These are phyloP conservation scores for Adansonia gregorii DNA, from an alignment of 441 rosid genomes.

Conservation along the genomic window DNA sequence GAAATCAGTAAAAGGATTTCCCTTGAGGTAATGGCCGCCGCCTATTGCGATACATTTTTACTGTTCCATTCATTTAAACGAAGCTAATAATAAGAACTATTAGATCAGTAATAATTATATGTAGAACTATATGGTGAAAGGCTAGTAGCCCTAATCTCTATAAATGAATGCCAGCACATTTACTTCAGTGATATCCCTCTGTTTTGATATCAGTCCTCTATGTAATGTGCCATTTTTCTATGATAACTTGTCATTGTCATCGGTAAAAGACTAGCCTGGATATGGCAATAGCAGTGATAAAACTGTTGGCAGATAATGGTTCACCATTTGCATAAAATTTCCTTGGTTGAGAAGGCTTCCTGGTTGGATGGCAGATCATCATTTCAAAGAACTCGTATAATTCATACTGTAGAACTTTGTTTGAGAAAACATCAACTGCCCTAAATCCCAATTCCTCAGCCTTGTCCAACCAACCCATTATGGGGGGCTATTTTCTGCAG, in stretches of 20 bases:
- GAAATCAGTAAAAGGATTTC: slow-evolving; percentile 60
- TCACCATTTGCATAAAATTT: background rate
- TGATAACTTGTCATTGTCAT: background rate
- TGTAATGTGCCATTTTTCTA: background rate
- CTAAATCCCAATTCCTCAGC: background rate
- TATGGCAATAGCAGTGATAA: slow-evolving; percentile 6
- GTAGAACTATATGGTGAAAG: background rate
- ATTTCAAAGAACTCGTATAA: background rate
- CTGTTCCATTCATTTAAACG: background rate
- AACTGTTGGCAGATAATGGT: background rate
- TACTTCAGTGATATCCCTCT: background rate
- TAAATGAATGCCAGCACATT: slow-evolving; percentile 6
- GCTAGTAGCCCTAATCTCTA: background rate
- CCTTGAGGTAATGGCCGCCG: slow-evolving; percentile 55
- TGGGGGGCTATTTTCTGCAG: background rate
- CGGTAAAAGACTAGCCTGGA: background rate
- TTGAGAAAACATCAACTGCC: background rate
- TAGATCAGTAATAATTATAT: slow-evolving; percentile 4
- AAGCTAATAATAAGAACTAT: background rate
- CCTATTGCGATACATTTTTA: background rate
- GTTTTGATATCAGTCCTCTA: background rate
- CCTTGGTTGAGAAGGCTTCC: background rate
- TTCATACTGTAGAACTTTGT: background rate
- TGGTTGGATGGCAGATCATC: background rate
- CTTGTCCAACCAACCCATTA: background rate